A percentile compares a stretch with the other conserved stretches of the same genome.
These are phyloP conservation scores for Fusarium sacchari DNA, from an alignment of 2,329 filamentous ascomycete genomes.

Conservation along the genomic window DNA sequence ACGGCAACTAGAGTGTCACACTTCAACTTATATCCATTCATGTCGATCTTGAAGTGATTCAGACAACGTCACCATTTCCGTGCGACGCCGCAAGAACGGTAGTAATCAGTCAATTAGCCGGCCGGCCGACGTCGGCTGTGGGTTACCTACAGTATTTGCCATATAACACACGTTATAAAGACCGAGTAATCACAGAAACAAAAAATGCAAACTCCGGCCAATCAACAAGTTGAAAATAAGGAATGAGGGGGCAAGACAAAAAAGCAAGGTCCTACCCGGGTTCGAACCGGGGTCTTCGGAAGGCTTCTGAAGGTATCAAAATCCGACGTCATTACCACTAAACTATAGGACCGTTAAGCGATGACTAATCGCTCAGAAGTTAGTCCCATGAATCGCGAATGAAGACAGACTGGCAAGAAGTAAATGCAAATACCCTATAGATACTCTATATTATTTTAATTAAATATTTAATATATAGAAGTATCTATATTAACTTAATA, in stretches of 20 bases:
- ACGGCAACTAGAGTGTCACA: background rate
- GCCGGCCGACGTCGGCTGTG: background rate
- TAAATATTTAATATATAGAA: background rate
- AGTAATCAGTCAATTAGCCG: background rate
- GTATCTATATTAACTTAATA: background rate
- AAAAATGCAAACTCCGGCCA: background rate
- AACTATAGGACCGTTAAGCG: conserved; percentile 20
- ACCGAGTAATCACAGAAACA: background rate
- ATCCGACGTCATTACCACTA: conserved; percentile 32
- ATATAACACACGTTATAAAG: too few species aligned
- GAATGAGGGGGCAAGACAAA: background rate
- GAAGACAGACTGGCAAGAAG: fast-evolving
- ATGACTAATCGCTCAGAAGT: background rate
- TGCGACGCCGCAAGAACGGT: background rate
- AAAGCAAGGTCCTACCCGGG: conserved; percentile 30
- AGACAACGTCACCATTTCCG: too few species aligned
- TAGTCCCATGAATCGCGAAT: fast-evolving
- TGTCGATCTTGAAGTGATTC: background rate
- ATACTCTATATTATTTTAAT: too few species aligned
- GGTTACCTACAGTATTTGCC: background rate
- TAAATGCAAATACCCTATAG: background rate
- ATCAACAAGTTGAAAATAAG: too few species aligned
- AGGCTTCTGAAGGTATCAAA: conserved; percentile 13
- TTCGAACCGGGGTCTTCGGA: conserved; percentile 31
- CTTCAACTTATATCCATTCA: too few species aligned